Percentiles rank a stretch among this genome's conserved stretches.
Evolutionary conservation across 768 basidiomycete genomes (phyloP).

Genomic region (Leccinum ochraceum): DNA sequence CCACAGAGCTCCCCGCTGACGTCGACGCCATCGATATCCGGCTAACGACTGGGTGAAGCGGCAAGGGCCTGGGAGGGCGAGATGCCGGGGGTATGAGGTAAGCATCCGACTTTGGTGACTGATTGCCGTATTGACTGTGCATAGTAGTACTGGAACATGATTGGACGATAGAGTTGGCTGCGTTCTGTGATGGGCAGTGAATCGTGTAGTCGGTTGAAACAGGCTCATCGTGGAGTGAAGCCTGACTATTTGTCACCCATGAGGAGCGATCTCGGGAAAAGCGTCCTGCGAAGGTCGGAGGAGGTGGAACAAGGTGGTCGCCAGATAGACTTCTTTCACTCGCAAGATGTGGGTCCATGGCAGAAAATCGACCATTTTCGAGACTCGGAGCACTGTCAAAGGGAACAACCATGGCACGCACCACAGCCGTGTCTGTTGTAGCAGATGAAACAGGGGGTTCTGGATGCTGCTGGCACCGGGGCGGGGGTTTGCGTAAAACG

Average conservation of each 20-base stretch:
- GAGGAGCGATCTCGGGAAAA: slow-evolving; percentile 8
- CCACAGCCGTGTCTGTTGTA: background rate
- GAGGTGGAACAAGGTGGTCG: slow-evolving; percentile 16
- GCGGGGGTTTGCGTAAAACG: background rate
- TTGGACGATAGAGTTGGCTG: background rate
- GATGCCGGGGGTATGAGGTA: background rate
- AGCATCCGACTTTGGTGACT: background rate
- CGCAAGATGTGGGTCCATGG: slow-evolving; percentile 7
- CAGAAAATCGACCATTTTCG: background rate
- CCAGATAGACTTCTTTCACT: slow-evolving; percentile 17
- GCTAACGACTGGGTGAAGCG: too few species aligned
- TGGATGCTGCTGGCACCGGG: background rate
- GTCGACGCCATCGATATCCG: too few species aligned
- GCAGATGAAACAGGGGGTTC: background rate
- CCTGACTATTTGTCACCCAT: slow-evolving; percentile 10
- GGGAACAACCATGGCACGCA: background rate
- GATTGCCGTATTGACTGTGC: background rate
- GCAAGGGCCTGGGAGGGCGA: background rate
- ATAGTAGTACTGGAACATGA: background rate
- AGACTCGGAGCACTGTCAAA: background rate
- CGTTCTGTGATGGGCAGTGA: background rate
- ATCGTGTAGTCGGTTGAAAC: background rate
- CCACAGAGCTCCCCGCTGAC: background rate
- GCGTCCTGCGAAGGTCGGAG: slow-evolving; percentile 12
- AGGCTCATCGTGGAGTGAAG: slow-evolving; percentile 20